Evolutionary conservation across 495 filamentous ascomycete genomes (phyloP).

Genomic region (Aspergillus haitiensis): DNA sequence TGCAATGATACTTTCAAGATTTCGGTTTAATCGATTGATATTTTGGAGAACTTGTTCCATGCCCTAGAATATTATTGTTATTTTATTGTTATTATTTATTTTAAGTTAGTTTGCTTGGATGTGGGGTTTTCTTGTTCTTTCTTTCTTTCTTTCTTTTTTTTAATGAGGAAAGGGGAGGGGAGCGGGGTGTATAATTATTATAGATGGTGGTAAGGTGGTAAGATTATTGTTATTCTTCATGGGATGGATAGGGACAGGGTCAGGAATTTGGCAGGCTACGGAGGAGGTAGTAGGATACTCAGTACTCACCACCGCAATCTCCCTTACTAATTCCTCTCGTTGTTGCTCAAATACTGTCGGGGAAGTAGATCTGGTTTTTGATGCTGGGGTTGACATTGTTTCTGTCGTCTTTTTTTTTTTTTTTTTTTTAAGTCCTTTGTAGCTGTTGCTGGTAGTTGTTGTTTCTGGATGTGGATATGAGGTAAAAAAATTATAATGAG

Average conservation of each 20-base stretch:
- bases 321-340: conserved; percentile 70
- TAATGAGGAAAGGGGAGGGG: too few relatives aligned
- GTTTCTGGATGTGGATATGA: not conserved
- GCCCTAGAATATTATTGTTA: conserved; percentile 51
- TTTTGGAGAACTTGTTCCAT: conserved; percentile 95
- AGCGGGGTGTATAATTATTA: too few relatives aligned
- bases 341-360: conserved; percentile 73
- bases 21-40: conserved; percentile 92
- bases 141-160: too few relatives aligned
- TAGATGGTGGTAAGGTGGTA: too few relatives aligned
- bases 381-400: conserved; percentile 22
- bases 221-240: too few relatives aligned
- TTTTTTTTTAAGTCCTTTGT: not conserved
- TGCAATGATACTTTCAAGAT: conserved; percentile 86
- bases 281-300: not conserved
- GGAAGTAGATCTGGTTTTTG: conserved; percentile 23
- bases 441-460: not conserved
- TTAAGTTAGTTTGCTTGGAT: not conserved
- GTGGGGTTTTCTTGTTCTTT: too few relatives aligned
- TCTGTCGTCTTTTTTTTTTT: not conserved
- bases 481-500: too few relatives aligned
- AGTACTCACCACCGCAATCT: conserved; percentile 71
- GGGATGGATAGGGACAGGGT: too few relatives aligned
- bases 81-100: not conserved
- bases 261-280: not conserved